A percentile compares a stretch with the other conserved stretches of the same genome.
These are phyloP conservation scores for Aspergillus fischeri DNA, from an alignment of 2,329 filamentous ascomycete species.

Conservation along the genomic window DNA sequence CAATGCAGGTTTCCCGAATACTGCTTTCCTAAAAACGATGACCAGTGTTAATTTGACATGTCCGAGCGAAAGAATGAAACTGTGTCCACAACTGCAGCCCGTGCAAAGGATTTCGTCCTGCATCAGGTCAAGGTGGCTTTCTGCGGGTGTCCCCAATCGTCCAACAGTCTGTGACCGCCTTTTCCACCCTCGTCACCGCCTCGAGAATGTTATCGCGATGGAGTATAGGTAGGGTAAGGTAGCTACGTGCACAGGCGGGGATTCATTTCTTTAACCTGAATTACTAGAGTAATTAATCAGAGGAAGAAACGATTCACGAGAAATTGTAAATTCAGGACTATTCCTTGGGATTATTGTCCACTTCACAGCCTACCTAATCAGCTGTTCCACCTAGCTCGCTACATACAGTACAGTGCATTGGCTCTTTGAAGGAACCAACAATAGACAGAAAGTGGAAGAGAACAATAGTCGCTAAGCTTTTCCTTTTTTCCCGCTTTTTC, in stretches of 20 bases:
- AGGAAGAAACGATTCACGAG: background rate
- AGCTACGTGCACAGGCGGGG: background rate
- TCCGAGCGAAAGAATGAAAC: background rate
- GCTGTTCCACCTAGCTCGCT: conserved; percentile 20
- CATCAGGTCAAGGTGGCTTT: background rate
- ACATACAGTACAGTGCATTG: conserved; percentile 25
- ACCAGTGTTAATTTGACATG: background rate
- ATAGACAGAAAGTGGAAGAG: conserved; percentile 11
- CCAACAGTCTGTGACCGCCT: background rate
- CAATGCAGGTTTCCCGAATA: background rate
- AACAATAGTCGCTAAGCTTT: conserved; percentile 13
- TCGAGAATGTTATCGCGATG: background rate
- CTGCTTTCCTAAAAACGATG: background rate
- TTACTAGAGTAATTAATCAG: too few relatives aligned
- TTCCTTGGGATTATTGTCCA: conserved; percentile 4
- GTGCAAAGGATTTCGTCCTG: background rate
- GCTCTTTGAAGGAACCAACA: conserved; percentile 6
- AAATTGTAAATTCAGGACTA: conserved; percentile 1
- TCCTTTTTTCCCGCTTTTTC: conserved; percentile 4
- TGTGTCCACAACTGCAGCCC: background rate
- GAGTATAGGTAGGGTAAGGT: background rate
- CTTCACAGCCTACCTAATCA: conserved; percentile 11
- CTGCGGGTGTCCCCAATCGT: background rate
- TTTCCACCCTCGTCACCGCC: background rate
- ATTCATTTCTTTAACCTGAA: too few relatives aligned